Evolutionary conservation across 2,329 filamentous ascomycete genomes (phyloP).

Genomic region (Diaporthe vaccinii): DNA sequence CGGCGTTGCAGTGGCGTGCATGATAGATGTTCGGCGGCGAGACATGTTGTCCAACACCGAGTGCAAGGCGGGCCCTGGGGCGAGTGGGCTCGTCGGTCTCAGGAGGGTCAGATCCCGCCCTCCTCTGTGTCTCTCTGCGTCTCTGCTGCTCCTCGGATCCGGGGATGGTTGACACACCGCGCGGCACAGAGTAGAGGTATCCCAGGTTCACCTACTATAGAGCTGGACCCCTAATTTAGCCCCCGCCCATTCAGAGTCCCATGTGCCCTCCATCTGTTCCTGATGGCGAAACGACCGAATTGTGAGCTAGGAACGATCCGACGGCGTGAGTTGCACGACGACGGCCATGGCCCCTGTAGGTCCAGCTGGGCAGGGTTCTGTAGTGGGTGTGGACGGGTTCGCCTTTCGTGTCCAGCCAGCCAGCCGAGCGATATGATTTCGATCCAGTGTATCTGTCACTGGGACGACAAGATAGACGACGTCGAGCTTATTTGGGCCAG

Average conservation of each 20-base stretch:
- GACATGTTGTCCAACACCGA: slow-evolving; percentile 21
- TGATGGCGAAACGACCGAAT: slow-evolving; percentile 21
- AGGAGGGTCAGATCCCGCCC: slow-evolving; percentile 16
- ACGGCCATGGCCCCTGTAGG: slow-evolving; percentile 14
- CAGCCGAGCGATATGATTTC: slow-evolving; percentile 7
- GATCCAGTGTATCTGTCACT: not conserved
- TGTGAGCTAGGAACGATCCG: slow-evolving; percentile 10
- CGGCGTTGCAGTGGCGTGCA: not conserved
- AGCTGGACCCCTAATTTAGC: not conserved
- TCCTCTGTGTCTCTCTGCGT: not conserved
- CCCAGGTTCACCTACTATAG: not conserved
- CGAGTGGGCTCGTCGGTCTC: slow-evolving; percentile 2
- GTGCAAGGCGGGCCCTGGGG: not conserved
- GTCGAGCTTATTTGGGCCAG: not conserved
- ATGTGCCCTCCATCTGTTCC: not conserved
- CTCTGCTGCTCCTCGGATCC: slow-evolving; percentile 5
- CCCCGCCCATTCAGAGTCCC: not conserved
- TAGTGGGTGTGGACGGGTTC: not conserved
- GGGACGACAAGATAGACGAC: not conserved
- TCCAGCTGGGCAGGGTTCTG: not conserved
- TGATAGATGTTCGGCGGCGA: slow-evolving; percentile 12
- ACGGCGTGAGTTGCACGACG: slow-evolving; percentile 23
- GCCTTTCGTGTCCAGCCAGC: not conserved
- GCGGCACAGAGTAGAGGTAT: not conserved
- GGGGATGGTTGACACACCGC: not conserved